Conservation (phyloP, 169 alveolate species). For the Fabrea salina region DNA sequence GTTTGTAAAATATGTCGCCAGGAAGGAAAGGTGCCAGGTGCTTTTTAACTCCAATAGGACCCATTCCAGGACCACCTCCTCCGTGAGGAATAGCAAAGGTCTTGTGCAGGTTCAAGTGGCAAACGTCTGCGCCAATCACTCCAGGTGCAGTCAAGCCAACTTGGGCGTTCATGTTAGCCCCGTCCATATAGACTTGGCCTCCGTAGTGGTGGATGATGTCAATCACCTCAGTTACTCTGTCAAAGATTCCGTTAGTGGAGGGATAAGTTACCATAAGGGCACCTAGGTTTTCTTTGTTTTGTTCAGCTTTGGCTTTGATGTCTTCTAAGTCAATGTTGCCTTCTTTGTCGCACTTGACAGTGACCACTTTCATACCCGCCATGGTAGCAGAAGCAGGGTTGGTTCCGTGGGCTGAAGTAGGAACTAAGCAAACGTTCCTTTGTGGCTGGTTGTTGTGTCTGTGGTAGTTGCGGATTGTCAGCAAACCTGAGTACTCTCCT, state of each 20-base stretch:
- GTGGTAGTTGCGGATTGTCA: slow-evolving; percentile 75
- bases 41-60: slow-evolving; percentile 74
- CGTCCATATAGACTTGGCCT: slow-evolving; percentile 90
- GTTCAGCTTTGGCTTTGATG: slow-evolving; percentile 64
- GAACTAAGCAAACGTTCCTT: slow-evolving; percentile 83
- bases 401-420: slow-evolving; percentile 89
- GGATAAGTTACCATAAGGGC: slow-evolving; percentile 88
- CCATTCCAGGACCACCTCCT: slow-evolving; percentile 92
- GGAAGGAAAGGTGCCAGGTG: slow-evolving; percentile 84
- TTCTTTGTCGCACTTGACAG: slow-evolving; percentile 62
- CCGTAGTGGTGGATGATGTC: slow-evolving; percentile 80
- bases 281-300: slow-evolving; percentile 66
- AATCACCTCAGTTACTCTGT: slow-evolving; percentile 69
- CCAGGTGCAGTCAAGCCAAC: slow-evolving; percentile 87
- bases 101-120: slow-evolving; percentile 89
- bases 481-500: slow-evolving; percentile 88
- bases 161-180: slow-evolving; percentile 91
- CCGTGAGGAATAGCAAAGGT: slow-evolving; percentile 92
- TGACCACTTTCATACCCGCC: slow-evolving; percentile 77
- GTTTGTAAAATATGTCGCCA: slow-evolving; percentile 39
- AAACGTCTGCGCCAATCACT: slow-evolving; percentile 88
- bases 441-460: slow-evolving; percentile 62
- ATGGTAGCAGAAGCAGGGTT: slow-evolving; percentile 88
- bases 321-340: slow-evolving; percentile 75
- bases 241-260: slow-evolving; percentile 86